Conservation (phyloP, 192 early-diverging fungal genomes). For the Pecoramyces ruminantium region DNA sequence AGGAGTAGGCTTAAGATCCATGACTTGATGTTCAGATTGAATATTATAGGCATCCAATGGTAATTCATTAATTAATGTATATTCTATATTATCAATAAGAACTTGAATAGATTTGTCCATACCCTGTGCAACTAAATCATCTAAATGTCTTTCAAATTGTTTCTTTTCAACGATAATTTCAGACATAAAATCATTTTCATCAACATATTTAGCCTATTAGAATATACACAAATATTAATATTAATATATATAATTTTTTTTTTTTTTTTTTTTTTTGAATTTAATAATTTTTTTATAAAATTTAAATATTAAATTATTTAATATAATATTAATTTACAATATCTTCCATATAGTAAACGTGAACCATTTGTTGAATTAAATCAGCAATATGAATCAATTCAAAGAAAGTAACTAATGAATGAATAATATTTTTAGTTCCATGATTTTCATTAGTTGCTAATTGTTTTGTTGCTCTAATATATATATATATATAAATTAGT, state of each 20-base stretch:
- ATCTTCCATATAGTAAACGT: constrained; percentile 81
- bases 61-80: constrained; percentile 61
- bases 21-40: constrained; percentile 31
- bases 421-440: constrained; percentile 26
- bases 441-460: constrained; percentile 11
- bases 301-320: too few species aligned
- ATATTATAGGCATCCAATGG: constrained; percentile 45
- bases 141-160: constrained; percentile 62
- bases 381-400: constrained; percentile 89
- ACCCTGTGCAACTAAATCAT: constrained; percentile 78
- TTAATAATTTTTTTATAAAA: too few species aligned
- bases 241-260: too few species aligned
- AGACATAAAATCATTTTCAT: constrained; percentile 82
- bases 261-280: too few species aligned
- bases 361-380: constrained; percentile 81
- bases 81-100: constrained; percentile 67
- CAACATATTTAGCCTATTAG: constrained; percentile 55
- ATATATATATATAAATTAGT: too few species aligned
- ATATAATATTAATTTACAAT: too few species aligned
- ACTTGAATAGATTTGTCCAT: constrained; percentile 84
- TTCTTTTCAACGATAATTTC: constrained; percentile 85
- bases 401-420: constrained; percentile 65
- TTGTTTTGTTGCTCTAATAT: constrained; percentile 28
- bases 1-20: constrained; percentile 56
- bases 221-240: too few species aligned